phyloP scores from a whole-genome alignment of 192 early-diverging fungal species.

The Backusella psychrophila region DNA sequence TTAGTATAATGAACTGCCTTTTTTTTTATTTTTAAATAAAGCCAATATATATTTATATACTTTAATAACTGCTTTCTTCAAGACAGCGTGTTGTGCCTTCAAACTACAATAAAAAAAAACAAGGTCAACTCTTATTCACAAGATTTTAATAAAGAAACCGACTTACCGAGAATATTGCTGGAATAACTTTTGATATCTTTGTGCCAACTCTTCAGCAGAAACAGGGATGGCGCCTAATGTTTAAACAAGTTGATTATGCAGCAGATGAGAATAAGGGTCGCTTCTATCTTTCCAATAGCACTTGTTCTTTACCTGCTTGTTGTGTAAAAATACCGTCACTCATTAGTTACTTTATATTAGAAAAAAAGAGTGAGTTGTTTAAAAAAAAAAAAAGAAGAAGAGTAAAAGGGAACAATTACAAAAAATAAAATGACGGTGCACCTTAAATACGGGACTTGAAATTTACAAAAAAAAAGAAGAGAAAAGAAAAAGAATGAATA shows the following conservation, averaged over 20 bases:
- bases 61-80: conserved; percentile 59
- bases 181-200: conserved; percentile 55
- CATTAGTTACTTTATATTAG: conserved; percentile 7
- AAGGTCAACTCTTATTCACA: background rate
- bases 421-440: no score
- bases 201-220: conserved; percentile 53
- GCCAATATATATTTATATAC: conserved; percentile 21
- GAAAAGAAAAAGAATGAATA: no score
- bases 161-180: conserved; percentile 52
- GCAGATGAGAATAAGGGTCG: background rate
- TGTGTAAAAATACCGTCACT: conserved; percentile 23
- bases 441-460: no score
- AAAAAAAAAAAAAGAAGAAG: background rate
- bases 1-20: background rate
- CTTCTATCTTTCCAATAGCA: background rate
- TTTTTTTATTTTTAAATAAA: background rate
- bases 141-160: background rate
- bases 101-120: conserved; percentile 3
- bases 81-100: conserved; percentile 57
- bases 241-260: background rate
- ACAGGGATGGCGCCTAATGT: conserved; percentile 30
- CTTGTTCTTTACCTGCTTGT: conserved; percentile 25
- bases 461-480: no score
- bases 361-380: background rate
- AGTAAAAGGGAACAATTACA: background rate